These are phyloP conservation scores for Conidiobolus incongruus DNA, from an alignment of 371 early-diverging fungal genomes.

Conservation along the genomic window DNA sequence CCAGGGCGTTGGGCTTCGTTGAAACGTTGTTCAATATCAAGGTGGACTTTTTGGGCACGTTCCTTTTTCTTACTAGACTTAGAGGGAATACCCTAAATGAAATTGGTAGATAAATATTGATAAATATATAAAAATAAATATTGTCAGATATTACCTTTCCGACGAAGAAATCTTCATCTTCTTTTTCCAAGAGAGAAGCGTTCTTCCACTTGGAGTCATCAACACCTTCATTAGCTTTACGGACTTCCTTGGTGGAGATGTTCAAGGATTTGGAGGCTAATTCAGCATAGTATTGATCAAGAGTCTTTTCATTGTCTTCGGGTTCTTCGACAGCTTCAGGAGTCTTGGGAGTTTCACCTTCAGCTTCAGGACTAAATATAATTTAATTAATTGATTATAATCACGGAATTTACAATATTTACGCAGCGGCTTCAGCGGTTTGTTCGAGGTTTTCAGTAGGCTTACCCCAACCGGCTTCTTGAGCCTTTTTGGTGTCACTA, in stretches of 20 bases:
- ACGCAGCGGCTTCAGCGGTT: constrained; percentile 5
- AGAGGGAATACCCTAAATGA: not conserved
- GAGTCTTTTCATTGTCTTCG: constrained; percentile 47
- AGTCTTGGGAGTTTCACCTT: constrained; percentile 1
- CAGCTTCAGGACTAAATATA: constrained; percentile 7
- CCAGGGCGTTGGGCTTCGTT: constrained; percentile 14
- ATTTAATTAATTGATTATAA: not conserved
- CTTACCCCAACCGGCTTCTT: constrained; percentile 59
- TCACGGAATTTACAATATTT: no score
- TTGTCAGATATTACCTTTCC: constrained; percentile 23
- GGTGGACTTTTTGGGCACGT: constrained; percentile 29
- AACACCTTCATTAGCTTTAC: constrained; percentile 61
- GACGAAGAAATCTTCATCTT: constrained; percentile 30
- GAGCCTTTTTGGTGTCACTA: constrained; percentile 68
- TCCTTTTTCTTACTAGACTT: constrained; percentile 20
- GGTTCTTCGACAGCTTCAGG: constrained; percentile 10
- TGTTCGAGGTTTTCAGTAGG: constrained; percentile 11
- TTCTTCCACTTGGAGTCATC: constrained; percentile 60
- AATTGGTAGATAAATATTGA: no score
- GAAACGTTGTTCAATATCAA: constrained; percentile 29
- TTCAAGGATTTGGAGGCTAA: constrained; percentile 19
- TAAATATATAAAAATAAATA: no score
- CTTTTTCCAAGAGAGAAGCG: constrained; percentile 36
- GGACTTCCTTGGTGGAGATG: constrained; percentile 25
- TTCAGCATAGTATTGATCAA: constrained; percentile 56